phyloP scores from a whole-genome alignment of 2,329 filamentous ascomycete species.

The Ustilaginoidea virens region DNA sequence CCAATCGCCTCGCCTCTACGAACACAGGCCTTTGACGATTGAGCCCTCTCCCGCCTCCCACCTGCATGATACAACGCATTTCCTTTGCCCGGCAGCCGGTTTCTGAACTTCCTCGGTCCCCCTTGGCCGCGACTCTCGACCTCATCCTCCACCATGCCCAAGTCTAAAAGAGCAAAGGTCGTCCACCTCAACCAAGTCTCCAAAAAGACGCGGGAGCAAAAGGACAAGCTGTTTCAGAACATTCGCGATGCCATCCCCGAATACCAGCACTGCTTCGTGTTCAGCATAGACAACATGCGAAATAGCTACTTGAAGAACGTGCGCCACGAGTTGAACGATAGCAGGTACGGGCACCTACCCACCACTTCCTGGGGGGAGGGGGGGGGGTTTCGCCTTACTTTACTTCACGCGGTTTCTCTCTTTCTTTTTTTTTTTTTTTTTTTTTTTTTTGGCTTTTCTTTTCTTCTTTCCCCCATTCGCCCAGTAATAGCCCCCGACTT shows the following conservation, averaged over 20 bases:
- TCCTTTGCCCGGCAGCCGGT: too few species aligned
- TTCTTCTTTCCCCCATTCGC: too few species aligned
- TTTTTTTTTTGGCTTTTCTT: too few species aligned
- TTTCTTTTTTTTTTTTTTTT: too few species aligned
- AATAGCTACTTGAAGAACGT: conserved; percentile 93
- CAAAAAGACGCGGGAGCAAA: conserved; percentile 89
- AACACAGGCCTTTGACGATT: too few species aligned
- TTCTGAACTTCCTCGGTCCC: too few species aligned
- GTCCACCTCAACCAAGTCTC: conserved; percentile 80
- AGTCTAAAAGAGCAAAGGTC: conserved; percentile 84
- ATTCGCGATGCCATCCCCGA: conserved; percentile 73
- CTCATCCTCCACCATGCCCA: conserved; percentile 54
- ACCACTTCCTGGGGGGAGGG: conserved; percentile 4
- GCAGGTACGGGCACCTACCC: conserved; percentile 25
- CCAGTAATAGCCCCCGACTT: too few species aligned
- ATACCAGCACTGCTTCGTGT: conserved; percentile 87
- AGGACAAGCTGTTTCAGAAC: conserved; percentile 74
- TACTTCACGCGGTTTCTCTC: neutral
- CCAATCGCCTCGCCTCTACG: too few species aligned
- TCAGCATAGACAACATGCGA: conserved; percentile 92
- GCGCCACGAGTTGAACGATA: conserved; percentile 64
- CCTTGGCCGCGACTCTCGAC: neutral
- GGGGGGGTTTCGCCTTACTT: too few species aligned
- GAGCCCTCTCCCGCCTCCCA: neutral
- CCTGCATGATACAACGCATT: too few species aligned